These are phyloP conservation scores for Pyronema omphalodes DNA, from an alignment of 495 filamentous ascomycete genomes.

Conservation along the genomic window DNA sequence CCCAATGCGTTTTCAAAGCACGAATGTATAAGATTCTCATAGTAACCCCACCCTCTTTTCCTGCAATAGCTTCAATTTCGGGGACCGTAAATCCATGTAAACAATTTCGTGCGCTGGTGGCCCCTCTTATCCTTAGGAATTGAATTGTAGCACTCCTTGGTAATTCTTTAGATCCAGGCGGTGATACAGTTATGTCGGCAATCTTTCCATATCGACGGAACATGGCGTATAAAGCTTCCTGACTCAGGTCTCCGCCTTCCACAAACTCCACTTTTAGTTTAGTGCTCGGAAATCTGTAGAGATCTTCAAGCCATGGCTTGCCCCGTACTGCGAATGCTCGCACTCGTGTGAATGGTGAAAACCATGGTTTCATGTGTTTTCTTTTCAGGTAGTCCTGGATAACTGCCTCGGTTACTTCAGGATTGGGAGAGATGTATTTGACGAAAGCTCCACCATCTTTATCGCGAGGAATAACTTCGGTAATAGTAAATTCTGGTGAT, in stretches of 20 bases:
- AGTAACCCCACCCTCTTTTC: slow-evolving; percentile 44
- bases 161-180: slow-evolving; percentile 61
- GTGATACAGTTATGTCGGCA: slow-evolving; percentile 56
- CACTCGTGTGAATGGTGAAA: slow-evolving; percentile 38
- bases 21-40: slow-evolving; percentile 69
- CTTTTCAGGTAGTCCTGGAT: slow-evolving; percentile 41
- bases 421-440: slow-evolving; percentile 47
- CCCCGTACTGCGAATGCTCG: slow-evolving; percentile 54
- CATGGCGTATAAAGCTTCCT: slow-evolving; percentile 70
- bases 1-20: slow-evolving; percentile 51
- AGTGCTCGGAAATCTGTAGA: slow-evolving; percentile 61
- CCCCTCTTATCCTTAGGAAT: slow-evolving; percentile 46
- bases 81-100: slow-evolving; percentile 64
- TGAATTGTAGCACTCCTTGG: slow-evolving; percentile 66
- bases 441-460: slow-evolving; percentile 91
- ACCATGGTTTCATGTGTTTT: slow-evolving; percentile 43
- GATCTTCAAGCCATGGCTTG: slow-evolving; percentile 86
- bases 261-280: slow-evolving; percentile 71
- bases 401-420: slow-evolving; percentile 39
- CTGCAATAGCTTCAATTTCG: slow-evolving; percentile 38
- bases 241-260: slow-evolving; percentile 56
- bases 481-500: slow-evolving; percentile 38
- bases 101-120: slow-evolving; percentile 76
- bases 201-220: slow-evolving; percentile 85
- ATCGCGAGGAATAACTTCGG: slow-evolving; percentile 50